Evolutionary conservation across 768 basidiomycete species (phyloP).

Genomic region (Pleurotus pulmonarius): DNA sequence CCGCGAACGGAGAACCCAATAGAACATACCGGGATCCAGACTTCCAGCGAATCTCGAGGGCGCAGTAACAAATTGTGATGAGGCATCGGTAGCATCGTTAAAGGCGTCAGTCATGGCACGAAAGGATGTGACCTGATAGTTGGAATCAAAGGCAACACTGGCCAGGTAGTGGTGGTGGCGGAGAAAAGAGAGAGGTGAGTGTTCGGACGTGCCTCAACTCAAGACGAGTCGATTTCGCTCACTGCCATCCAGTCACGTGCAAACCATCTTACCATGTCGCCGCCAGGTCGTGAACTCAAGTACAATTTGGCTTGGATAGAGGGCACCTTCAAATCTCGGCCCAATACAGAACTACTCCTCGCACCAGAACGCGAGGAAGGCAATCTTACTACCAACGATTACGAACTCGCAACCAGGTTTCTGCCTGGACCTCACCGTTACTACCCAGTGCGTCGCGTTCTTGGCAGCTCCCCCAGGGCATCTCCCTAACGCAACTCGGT

Average conservation of each 20-base stretch:
- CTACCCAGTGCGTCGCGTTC: conserved; percentile 30
- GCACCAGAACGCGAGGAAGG: conserved; percentile 51
- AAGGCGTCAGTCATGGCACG: not conserved
- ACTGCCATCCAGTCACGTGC: not conserved
- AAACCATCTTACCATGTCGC: not conserved
- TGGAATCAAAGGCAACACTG: conserved; percentile 25
- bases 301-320: conserved; percentile 26
- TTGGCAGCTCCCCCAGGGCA: not conserved
- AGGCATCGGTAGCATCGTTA: conserved; percentile 4
- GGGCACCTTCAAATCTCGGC: conserved; percentile 40
- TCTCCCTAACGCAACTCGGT: not conserved
- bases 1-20: not conserved
- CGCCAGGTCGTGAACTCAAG: not conserved
- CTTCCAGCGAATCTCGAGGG: conserved; percentile 7
- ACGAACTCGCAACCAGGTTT: conserved; percentile 50
- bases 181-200: not conserved
- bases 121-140: conserved; percentile 6
- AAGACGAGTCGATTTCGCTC: not conserved
- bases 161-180: conserved; percentile 24
- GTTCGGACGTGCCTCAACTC: not conserved
- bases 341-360: conserved; percentile 42
- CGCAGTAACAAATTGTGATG: conserved; percentile 5
- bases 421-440: conserved; percentile 41
- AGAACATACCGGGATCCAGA: conserved; percentile 20
- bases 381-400: conserved; percentile 49